Conservation (phyloP, 2,329 filamentous ascomycete genomes). For the Didymella lethalis region DNA sequence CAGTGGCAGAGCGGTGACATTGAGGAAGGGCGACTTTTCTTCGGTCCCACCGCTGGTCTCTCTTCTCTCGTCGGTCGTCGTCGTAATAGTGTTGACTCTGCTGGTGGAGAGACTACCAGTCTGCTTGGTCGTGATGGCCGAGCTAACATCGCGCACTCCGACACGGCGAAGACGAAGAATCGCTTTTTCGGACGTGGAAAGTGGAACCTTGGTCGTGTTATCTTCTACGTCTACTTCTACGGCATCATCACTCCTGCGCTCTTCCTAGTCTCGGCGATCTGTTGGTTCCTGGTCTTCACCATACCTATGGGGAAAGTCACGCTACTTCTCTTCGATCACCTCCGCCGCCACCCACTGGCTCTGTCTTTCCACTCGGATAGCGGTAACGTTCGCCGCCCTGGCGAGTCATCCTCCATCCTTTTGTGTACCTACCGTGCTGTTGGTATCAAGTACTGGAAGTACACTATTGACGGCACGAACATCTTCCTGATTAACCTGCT, state of each 20-base stretch:
- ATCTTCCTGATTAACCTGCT: constrained; percentile 99
- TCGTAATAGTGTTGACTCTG: constrained; percentile 86
- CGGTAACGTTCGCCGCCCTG: constrained; percentile 73
- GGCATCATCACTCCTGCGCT: constrained; percentile 86
- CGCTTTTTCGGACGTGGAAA: constrained; percentile 92
- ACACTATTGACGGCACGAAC: constrained; percentile 97
- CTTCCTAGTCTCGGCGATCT: constrained; percentile 84
- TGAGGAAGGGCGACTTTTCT: constrained; percentile 94
- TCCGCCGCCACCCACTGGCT: constrained; percentile 89
- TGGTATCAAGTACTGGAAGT: constrained; percentile 97
- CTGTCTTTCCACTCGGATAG: constrained; percentile 91
- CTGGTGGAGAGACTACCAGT: constrained; percentile 87
- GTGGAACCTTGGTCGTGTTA: constrained; percentile 92
- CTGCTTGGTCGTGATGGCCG: constrained; percentile 75
- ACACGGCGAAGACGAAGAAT: constrained; percentile 68
- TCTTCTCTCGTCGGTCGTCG: constrained; percentile 82
- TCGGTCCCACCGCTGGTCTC: constrained; percentile 78
- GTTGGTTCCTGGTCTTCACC: constrained; percentile 96
- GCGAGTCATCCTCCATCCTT: constrained; percentile 82
- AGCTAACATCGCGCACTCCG: constrained; percentile 52
- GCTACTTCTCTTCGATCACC: constrained; percentile 85
- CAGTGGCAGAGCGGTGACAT: constrained; percentile 98
- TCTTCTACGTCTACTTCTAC: constrained; percentile 98
- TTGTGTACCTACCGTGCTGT: constrained; percentile 97
- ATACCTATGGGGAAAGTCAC: constrained; percentile 99